Percentiles rank a stretch among this genome's conserved stretches.
phyloP scores from a whole-genome alignment of 768 basidiomycete genomes.

The Hygrocybe punicea region DNA sequence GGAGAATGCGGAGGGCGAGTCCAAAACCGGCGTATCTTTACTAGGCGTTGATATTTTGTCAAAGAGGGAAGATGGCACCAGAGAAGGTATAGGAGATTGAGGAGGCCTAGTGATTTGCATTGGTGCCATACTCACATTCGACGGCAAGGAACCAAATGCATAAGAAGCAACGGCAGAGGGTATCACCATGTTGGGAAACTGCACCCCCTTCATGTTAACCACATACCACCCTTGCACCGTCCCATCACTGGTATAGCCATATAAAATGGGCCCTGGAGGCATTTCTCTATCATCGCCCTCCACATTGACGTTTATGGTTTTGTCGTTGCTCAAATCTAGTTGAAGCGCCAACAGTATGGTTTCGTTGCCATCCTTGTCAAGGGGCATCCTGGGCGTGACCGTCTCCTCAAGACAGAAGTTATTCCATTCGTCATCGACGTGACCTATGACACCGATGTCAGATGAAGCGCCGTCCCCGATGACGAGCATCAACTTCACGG shows the following conservation, averaged over 20 bases:
- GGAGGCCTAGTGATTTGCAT: not conserved
- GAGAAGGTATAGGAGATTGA: not conserved
- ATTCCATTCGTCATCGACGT: constrained; percentile 43
- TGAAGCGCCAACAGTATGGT: constrained; percentile 64
- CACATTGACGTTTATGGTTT: constrained; percentile 1
- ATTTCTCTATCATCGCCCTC: constrained; percentile 6
- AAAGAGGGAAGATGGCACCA: not conserved
- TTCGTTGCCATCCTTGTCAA: constrained; percentile 67
- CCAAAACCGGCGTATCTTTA: not conserved
- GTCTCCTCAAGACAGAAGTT: constrained; percentile 40
- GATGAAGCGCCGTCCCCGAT: constrained; percentile 47
- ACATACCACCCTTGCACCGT: constrained; percentile 72
- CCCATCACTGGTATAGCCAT: constrained; percentile 75
- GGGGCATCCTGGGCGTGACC: constrained; percentile 57
- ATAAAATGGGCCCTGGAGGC: constrained; percentile 54
- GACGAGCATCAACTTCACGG: constrained; percentile 41
- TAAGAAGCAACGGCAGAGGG: constrained; percentile 9
- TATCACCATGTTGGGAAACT: constrained; percentile 56
- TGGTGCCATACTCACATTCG: not conserved
- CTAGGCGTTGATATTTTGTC: not conserved
- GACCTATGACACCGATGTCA: constrained; percentile 47
- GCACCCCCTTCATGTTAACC: constrained; percentile 49
- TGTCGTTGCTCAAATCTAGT: constrained; percentile 52
- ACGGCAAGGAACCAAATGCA: not conserved
- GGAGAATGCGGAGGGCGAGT: not conserved